phyloP scores from a whole-genome alignment of 2,329 filamentous ascomycete species.

The Venturia pyrina region DNA sequence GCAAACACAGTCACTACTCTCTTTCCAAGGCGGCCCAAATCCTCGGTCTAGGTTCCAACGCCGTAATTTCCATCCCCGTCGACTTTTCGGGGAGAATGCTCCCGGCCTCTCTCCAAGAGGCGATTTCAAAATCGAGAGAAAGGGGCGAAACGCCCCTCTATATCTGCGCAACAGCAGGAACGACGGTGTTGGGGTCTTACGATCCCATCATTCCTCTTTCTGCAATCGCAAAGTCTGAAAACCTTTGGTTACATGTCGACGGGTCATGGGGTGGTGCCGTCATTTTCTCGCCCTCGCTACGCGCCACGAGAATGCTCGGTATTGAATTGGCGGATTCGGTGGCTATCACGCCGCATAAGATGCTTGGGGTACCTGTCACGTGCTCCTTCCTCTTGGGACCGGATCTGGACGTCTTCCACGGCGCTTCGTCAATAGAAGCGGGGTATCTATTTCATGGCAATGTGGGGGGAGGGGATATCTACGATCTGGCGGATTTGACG shows the following conservation, averaged over 20 bases:
- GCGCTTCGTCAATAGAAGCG: slow-evolving; percentile 75
- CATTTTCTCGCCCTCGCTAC: slow-evolving; percentile 57
- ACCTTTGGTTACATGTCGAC: slow-evolving; percentile 88
- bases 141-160: slow-evolving; percentile 78
- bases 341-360: slow-evolving; percentile 92
- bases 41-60: slow-evolving; percentile 67
- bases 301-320: slow-evolving; percentile 57
- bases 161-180: slow-evolving; percentile 91
- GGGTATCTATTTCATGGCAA: slow-evolving; percentile 53
- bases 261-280: slow-evolving; percentile 83
- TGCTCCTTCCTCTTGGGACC: slow-evolving; percentile 79
- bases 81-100: slow-evolving; percentile 65
- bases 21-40: slow-evolving; percentile 92
- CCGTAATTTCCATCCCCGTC: slow-evolving; percentile 65
- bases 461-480: slow-evolving; percentile 40
- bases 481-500: slow-evolving; percentile 86
- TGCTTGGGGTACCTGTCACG: slow-evolving; percentile 84
- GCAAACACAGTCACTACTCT: slow-evolving; percentile 83
- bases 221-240: slow-evolving; percentile 57
- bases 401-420: slow-evolving; percentile 68
- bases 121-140: slow-evolving; percentile 50
- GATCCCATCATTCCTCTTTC: slow-evolving; percentile 68
- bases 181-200: slow-evolving; percentile 83
- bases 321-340: slow-evolving; percentile 67
- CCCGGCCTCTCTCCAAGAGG: slow-evolving; percentile 50